Conservation (phyloP, 192 early-diverging fungal species). For the Coemansia sp. region DNA sequence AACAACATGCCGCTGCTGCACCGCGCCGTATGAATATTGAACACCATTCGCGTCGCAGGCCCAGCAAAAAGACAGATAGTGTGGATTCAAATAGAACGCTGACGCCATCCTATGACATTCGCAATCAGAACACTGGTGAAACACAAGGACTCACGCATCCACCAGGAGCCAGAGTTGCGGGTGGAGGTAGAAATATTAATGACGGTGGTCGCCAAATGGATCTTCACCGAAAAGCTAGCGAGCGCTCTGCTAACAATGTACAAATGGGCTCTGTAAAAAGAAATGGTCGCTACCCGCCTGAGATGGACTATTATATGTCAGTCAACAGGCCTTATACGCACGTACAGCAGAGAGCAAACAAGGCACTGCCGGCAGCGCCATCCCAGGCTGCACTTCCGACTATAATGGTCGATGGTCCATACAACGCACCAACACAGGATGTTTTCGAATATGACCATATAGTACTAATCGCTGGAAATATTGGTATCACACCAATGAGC, state of each 20-base stretch:
- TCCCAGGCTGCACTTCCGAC: constrained; percentile 43
- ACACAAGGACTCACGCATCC: background rate
- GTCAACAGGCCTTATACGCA: background rate
- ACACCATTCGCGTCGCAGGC: background rate
- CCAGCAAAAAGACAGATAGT: background rate
- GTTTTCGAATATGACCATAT: constrained; percentile 65
- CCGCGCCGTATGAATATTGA: constrained; percentile 5
- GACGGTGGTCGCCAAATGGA: background rate
- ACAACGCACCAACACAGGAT: constrained; percentile 75
- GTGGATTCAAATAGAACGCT: constrained; percentile 10
- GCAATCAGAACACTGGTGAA: background rate
- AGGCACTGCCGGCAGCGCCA: constrained; percentile 12
- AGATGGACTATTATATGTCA: constrained; percentile 17
- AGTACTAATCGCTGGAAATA: constrained; percentile 65
- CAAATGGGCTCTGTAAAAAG: background rate
- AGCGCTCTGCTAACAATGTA: constrained; percentile 2
- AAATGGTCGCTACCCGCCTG: constrained; percentile 19
- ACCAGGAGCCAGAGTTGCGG: background rate
- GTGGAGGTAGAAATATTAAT: background rate
- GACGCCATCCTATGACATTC: constrained; percentile 8
- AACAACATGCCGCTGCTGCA: background rate
- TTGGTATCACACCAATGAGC: constrained; percentile 76
- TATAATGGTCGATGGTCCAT: constrained; percentile 79
- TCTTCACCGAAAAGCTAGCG: constrained; percentile 9
- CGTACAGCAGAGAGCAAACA: constrained; percentile 10